Percentiles rank a stretch among this genome's conserved stretches.
These are phyloP conservation scores for Globisporangium middletonii DNA, from an alignment of 352 stramenopile genomes.

Conservation along the genomic window DNA sequence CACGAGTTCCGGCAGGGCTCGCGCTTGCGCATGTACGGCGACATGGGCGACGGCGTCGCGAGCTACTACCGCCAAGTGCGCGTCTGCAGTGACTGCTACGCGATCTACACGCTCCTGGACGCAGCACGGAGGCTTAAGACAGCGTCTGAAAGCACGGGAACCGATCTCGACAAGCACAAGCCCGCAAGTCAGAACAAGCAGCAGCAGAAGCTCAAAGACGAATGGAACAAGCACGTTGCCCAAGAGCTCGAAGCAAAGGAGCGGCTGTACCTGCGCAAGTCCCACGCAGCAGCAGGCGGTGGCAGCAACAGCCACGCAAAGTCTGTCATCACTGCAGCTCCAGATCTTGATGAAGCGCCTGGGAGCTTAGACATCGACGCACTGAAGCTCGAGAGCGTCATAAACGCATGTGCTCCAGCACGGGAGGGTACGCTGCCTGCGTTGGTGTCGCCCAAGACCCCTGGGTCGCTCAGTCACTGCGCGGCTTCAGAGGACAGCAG, in stretches of 20 bases:
- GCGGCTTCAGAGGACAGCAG: too few species aligned
- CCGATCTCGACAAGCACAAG: neutral
- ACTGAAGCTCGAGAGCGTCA: too few species aligned
- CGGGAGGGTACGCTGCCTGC: constrained; percentile 6
- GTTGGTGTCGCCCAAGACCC: constrained; percentile 9
- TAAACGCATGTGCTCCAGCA: too few species aligned
- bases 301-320: neutral
- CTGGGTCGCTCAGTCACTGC: too few species aligned
- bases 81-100: constrained; percentile 82
- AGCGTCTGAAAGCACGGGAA: constrained; percentile 10
- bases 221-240: constrained; percentile 36
- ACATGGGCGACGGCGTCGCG: constrained; percentile 42
- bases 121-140: constrained; percentile 37
- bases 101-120: constrained; percentile 84
- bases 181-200: constrained; percentile 1
- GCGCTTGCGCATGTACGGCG: constrained; percentile 39
- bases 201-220: constrained; percentile 27
- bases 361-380: too few species aligned
- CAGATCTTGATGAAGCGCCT: too few species aligned
- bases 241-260: constrained; percentile 52
- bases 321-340: neutral
- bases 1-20: constrained; percentile 49
- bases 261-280: constrained; percentile 29
- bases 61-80: constrained; percentile 83
- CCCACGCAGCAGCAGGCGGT: neutral